phyloP scores from a whole-genome alignment of 805 yeast species.

The Kodamaea kaohsiungensis region DNA sequence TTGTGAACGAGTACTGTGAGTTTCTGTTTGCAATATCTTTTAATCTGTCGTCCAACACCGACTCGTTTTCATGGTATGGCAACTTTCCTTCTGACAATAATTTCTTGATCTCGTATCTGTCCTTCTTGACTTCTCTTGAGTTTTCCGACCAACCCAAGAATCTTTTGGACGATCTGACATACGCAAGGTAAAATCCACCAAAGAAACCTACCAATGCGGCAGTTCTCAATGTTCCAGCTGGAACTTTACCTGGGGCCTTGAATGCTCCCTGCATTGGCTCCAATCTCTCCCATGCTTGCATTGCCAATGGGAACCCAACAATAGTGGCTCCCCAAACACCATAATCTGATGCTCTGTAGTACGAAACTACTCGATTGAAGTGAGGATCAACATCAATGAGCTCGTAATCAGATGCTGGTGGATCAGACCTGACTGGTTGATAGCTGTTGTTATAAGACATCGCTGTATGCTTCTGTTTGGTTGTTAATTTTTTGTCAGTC shows the following conservation, averaged over 20 bases:
- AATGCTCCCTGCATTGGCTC: constrained; percentile 45
- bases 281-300: constrained; percentile 43
- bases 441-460: constrained; percentile 43
- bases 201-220: constrained; percentile 61
- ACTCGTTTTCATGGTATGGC: constrained; percentile 64
- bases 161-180: constrained; percentile 64
- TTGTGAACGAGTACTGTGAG: constrained; percentile 67
- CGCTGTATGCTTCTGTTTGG: not conserved
- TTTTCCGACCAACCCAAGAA: constrained; percentile 82
- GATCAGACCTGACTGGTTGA: constrained; percentile 43
- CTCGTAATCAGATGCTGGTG: constrained; percentile 41
- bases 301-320: constrained; percentile 44
- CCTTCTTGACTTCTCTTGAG: constrained; percentile 65
- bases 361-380: constrained; percentile 68
- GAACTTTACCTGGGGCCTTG: constrained; percentile 50
- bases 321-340: constrained; percentile 45
- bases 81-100: constrained; percentile 63
- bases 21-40: constrained; percentile 77
- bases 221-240: constrained; percentile 57
- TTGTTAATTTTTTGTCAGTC: constrained; percentile 16
- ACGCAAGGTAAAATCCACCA: constrained; percentile 77
- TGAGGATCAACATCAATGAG: constrained; percentile 79
- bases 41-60: constrained; percentile 59
- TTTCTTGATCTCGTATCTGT: constrained; percentile 71
- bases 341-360: constrained; percentile 70